Evolutionary conservation across 148 eudicot species (phyloP), one percentile per base, ranked within the genome.

Genomic region (Fagopyrum esculentum): DNA sequence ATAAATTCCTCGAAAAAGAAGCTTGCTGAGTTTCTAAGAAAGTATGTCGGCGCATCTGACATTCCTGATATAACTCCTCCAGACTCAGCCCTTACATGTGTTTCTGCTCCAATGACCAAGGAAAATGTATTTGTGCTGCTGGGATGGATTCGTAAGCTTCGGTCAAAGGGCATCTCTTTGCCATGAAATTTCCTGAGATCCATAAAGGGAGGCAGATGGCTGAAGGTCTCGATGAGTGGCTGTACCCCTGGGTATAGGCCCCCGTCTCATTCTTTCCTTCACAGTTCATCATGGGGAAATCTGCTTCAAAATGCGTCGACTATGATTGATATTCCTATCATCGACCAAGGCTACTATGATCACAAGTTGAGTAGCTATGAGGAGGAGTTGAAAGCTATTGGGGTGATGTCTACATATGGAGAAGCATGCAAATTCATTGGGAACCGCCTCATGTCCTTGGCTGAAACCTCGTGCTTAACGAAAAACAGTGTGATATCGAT

Each of bases 1-100:
- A 22, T 22, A 22, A 22, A 22, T 22, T 22, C 26, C 26, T 22
- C 26, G 26, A 22, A 22, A 22, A 22, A 22, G 26, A 22, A 22
- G 26, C 79, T 69, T 86, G 83, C 57, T 85, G 84, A 9, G 6
- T 88, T 90, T 66, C 82, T 90, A 9, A 61, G 54, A 60, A 70
- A 6, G 5, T 63, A 61, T 78, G 80, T 76, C 29, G 75, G 56
- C 54, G 92, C 90, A 63, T 80, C 81, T 73, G 96, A 90, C 75
- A 78, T 90, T 29, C 96, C 96, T n/a, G 44, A 84, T 46, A 50
- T 88, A 79, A 59, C 68, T 68, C 96, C 92, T 73, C 96, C 90
- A 0, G 48, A 88, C 74, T 74, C 83, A 55, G 75, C 69, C 9
- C 76, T 88, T 57, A 80, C 90, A 45, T 76, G 85, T 11, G 71